phyloP scores from a whole-genome alignment of 805 yeast genomes.

The Blastobotrys terrestris region DNA sequence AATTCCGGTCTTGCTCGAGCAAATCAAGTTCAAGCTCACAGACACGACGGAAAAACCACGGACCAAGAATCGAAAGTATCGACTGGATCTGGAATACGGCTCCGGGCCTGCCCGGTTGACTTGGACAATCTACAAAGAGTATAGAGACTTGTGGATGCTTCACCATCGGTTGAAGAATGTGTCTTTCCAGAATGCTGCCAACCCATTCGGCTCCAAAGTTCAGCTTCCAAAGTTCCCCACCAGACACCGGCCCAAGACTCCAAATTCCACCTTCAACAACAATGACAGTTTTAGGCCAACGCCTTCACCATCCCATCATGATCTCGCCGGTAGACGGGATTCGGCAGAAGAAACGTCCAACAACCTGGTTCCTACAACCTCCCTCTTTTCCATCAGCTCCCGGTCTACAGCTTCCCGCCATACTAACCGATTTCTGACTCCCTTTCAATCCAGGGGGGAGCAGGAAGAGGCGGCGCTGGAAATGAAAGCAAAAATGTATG shows the following conservation, averaged over 20 bases:
- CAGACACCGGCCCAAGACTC: neutral
- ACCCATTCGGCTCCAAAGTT: constrained; percentile 23
- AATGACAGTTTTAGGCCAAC: neutral
- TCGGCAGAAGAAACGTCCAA: neutral
- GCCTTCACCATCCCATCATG: neutral
- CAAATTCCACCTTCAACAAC: neutral
- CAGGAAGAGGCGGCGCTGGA: neutral
- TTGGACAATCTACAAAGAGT: constrained; percentile 73
- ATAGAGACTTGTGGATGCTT: constrained; percentile 63
- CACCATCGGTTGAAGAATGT: constrained; percentile 62
- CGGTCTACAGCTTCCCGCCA: constrained; percentile 1
- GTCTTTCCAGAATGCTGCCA: constrained; percentile 35
- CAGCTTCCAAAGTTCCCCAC: constrained; percentile 41
- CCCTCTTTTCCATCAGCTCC: constrained; percentile 4
- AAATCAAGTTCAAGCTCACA: constrained; percentile 59
- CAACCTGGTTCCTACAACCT: neutral
- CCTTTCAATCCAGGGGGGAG: constrained; percentile 1
- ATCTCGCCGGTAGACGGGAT: neutral
- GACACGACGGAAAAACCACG: constrained; percentile 30
- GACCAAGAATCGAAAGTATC: constrained; percentile 41
- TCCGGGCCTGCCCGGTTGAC: constrained; percentile 68
- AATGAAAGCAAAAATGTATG: constrained; percentile 2
- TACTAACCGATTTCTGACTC: neutral
- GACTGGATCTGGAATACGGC: constrained; percentile 84
- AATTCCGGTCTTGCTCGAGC: constrained; percentile 74